Evolutionary conservation across 1,284 basidiomycete species (phyloP).

Genomic region (Blastosporella zonata): DNA sequence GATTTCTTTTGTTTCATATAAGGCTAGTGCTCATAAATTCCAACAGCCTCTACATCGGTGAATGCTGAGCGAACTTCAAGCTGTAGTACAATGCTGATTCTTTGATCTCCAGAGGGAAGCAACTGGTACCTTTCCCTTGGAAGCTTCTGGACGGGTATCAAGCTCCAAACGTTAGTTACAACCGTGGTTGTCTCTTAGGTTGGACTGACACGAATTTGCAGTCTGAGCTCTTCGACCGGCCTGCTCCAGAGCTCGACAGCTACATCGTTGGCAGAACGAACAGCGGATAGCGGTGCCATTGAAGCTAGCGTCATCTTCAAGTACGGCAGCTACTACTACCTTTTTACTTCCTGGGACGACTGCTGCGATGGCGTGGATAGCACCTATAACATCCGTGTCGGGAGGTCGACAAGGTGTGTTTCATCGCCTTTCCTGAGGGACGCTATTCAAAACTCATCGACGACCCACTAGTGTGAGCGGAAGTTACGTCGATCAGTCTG

Average conservation of each 20-base stretch:
- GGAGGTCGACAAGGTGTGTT: conserved; percentile 41
- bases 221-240: conserved; percentile 40
- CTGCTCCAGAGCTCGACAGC: conserved; percentile 35
- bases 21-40: neutral
- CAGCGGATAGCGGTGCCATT: conserved; percentile 39
- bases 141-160: conserved; percentile 50
- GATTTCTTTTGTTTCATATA: neutral
- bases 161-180: conserved; percentile 1
- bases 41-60: conserved; percentile 33
- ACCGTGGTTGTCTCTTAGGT: neutral
- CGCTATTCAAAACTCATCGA: neutral
- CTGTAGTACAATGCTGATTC: neutral
- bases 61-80: conserved; percentile 1
- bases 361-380: conserved; percentile 50
- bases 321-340: conserved; percentile 46
- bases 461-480: conserved; percentile 32
- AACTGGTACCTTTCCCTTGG: conserved; percentile 45
- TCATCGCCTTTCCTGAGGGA: neutral
- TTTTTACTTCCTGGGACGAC: conserved; percentile 55
- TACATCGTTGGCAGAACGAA: conserved; percentile 43
- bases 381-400: conserved; percentile 59
- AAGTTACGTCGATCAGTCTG: conserved; percentile 45
- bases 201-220: conserved; percentile 13
- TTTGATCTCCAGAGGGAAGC: conserved; percentile 20
- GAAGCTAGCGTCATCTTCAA: conserved; percentile 49